phyloP scores from a whole-genome alignment of 2,329 filamentous ascomycete genomes.

The Blastomyces emzantsi region DNA sequence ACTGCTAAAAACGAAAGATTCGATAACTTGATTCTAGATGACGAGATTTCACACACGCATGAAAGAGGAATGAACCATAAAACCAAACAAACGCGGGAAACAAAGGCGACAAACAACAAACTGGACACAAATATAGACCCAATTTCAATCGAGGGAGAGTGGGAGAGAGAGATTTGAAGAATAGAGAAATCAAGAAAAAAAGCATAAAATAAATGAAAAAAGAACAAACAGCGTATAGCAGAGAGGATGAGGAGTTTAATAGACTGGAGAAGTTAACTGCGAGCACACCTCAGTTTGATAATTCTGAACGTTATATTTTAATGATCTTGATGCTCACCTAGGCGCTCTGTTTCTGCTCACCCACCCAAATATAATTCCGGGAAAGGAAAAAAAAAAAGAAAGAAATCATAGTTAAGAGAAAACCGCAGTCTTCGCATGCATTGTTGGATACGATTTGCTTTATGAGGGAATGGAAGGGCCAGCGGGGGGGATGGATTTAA shows the following conservation, averaged over 20 bases:
- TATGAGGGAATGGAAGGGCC: not conserved
- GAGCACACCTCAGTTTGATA: not conserved
- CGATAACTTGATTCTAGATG: constrained; percentile 1
- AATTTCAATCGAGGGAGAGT: not conserved
- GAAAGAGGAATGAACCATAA: not conserved
- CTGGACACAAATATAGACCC: not conserved
- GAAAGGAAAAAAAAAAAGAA: not conserved
- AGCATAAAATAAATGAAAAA: not conserved
- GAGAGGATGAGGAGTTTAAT: not conserved
- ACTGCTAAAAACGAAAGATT: not conserved
- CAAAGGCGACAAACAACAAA: not conserved
- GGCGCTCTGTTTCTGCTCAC: not conserved
- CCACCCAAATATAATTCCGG: not conserved
- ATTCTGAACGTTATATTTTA: not conserved
- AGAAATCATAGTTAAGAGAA: not conserved
- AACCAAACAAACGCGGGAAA: not conserved
- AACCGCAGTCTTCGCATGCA: not conserved
- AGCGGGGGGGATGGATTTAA: not conserved
- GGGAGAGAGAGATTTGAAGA: not conserved
- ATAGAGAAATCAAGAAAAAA: not conserved
- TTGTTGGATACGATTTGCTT: not conserved
- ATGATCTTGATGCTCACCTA: not conserved
- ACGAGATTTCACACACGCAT: not conserved
- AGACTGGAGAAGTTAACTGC: not conserved
- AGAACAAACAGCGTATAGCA: not conserved